Percentiles rank a stretch among this genome's conserved stretches.
phyloP scores from a whole-genome alignment of 495 filamentous ascomycete species.

The Penicillium parvum region DNA sequence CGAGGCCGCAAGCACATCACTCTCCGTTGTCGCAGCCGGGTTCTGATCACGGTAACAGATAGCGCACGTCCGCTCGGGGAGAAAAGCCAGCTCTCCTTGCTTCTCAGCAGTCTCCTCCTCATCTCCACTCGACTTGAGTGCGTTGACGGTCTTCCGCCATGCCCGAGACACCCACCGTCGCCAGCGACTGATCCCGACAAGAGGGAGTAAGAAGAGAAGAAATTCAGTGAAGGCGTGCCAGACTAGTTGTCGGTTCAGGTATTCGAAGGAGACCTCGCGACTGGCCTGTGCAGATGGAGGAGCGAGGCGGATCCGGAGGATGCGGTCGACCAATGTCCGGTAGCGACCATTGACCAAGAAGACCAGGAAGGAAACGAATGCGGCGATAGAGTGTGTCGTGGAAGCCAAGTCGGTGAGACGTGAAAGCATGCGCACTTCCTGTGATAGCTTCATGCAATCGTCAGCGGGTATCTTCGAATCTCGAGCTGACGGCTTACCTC shows the following conservation, averaged over 20 bases:
- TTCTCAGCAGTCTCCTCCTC: conserved; percentile 47
- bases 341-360: conserved; percentile 90
- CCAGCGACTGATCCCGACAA: conserved; percentile 93
- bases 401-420: conserved; percentile 64
- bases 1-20: conserved; percentile 59
- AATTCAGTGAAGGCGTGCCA: conserved; percentile 99
- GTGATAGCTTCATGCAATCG: conserved; percentile 31
- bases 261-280: conserved; percentile 93
- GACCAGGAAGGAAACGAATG: conserved; percentile 79
- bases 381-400: conserved; percentile 70
- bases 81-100: conserved; percentile 71
- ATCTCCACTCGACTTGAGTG: conserved; percentile 49
- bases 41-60: conserved; percentile 96
- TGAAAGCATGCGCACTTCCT: conserved; percentile 54
- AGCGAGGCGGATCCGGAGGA: conserved; percentile 80
- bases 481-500: conserved; percentile 39
- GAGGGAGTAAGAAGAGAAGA: conserved; percentile 86
- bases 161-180: conserved; percentile 78
- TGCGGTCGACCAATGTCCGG: conserved; percentile 81
- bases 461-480: not conserved
- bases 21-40: conserved; percentile 59
- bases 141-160: conserved; percentile 70
- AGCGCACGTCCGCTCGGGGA: conserved; percentile 94
- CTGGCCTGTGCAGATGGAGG: conserved; percentile 76
- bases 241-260: conserved; percentile 93